These are phyloP conservation scores for Mycena sanguinolenta DNA, from an alignment of 768 basidiomycete species.

Conservation along the genomic window DNA sequence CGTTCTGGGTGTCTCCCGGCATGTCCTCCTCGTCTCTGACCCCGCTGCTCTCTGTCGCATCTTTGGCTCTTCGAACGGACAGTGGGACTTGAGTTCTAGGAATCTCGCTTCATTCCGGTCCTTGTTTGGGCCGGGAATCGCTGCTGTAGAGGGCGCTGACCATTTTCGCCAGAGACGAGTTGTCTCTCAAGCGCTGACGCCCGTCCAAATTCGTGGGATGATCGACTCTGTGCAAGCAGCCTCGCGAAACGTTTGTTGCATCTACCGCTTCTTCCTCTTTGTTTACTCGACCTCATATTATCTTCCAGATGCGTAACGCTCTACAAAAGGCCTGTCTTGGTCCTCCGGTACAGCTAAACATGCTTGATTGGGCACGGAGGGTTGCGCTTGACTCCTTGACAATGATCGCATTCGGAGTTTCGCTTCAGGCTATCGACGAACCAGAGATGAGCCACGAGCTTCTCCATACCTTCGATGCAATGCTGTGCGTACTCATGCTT, in stretches of 20 bases:
- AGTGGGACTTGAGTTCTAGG: neutral
- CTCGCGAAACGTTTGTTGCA: constrained; percentile 2
- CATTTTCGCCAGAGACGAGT: constrained; percentile 1
- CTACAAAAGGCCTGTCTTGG: neutral
- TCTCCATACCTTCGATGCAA: constrained; percentile 1
- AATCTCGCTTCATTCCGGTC: constrained; percentile 1
- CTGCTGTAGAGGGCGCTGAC: neutral
- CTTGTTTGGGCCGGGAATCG: neutral
- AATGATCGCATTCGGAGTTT: neutral
- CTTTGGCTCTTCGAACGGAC: constrained; percentile 1
- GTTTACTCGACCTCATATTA: neutral
- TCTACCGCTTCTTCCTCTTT: neutral
- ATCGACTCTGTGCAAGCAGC: neutral
- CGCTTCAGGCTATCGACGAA: constrained; percentile 2
- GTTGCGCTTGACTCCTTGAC: constrained; percentile 3
- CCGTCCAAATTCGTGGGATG: constrained; percentile 1
- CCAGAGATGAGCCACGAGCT: neutral
- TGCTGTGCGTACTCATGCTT: neutral
- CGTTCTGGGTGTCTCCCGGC: neutral
- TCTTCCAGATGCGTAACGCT: neutral
- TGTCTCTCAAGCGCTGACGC: neutral
- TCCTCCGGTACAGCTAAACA: neutral
- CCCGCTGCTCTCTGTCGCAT: neutral
- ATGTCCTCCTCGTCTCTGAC: neutral
- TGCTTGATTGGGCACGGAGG: neutral